A percentile compares a stretch with the other conserved stretches of the same genome.
These are phyloP conservation scores for Colletotrichum musae DNA, from an alignment of 2,329 filamentous ascomycete genomes.

Conservation along the genomic window DNA sequence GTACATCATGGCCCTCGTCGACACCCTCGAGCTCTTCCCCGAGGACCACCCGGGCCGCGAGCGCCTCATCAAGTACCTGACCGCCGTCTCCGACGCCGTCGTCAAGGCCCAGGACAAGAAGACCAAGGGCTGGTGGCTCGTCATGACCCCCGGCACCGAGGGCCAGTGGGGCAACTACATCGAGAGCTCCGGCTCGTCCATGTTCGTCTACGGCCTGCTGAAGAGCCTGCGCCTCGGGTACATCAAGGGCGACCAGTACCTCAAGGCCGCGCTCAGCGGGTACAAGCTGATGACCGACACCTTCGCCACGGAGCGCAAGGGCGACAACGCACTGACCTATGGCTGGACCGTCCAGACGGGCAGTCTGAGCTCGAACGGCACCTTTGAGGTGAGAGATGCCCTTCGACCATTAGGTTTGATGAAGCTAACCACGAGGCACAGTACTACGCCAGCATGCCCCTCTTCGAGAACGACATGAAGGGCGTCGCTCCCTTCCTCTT, in stretches of 20 bases:
- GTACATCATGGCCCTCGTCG: conserved; percentile 59
- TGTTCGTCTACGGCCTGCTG: conserved; percentile 55
- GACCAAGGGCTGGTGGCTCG: conserved; percentile 56
- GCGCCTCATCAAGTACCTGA: conserved; percentile 57
- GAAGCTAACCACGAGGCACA: not conserved
- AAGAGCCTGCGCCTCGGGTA: conserved; percentile 54
- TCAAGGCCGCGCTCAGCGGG: conserved; percentile 56
- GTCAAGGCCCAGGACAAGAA: conserved; percentile 56
- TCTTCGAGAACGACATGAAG: conserved; percentile 47
- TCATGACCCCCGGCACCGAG: conserved; percentile 54
- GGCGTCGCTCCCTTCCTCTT: conserved; percentile 46
- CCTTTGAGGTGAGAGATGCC: conserved; percentile 55
- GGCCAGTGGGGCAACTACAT: conserved; percentile 52
- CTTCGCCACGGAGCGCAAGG: conserved; percentile 59
- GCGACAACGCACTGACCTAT: conserved; percentile 59
- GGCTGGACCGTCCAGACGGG: conserved; percentile 53
- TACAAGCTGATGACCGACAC: conserved; percentile 60
- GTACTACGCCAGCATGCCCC: conserved; percentile 46
- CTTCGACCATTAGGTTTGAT: too few species aligned
- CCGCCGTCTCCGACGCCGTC: conserved; percentile 57
- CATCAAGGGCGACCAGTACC: conserved; percentile 49
- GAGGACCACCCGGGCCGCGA: conserved; percentile 52
- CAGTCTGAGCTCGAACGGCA: conserved; percentile 53
- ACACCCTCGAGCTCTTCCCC: conserved; percentile 61
- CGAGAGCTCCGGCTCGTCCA: conserved; percentile 53